A percentile compares a stretch with the other conserved stretches of the same genome.
These are phyloP conservation scores for Helianthus annuus DNA, from an alignment of 129 eudicot species.

Conservation along the genomic window DNA sequence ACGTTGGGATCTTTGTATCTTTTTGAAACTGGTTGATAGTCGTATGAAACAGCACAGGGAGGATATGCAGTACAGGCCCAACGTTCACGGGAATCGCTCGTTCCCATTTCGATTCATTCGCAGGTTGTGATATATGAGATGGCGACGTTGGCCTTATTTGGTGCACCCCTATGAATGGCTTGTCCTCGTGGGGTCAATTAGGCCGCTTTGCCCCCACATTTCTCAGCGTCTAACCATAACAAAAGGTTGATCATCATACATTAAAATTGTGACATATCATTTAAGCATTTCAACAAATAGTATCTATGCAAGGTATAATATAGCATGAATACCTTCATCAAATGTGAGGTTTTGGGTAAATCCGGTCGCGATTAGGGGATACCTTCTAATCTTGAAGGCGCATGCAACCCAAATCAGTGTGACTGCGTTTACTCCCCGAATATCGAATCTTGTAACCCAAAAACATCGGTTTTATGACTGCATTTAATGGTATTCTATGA, in stretches of 20 bases:
- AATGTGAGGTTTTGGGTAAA: constrained; percentile 64
- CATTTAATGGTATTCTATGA: too few species aligned
- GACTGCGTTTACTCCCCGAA: constrained; percentile 54
- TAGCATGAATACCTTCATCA: constrained; percentile 59
- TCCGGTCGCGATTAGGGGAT: constrained; percentile 56
- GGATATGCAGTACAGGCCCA: constrained; percentile 63
- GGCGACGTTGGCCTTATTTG: constrained; percentile 53
- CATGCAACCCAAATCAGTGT: constrained; percentile 48
- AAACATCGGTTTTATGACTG: constrained; percentile 51
- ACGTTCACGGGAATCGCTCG: constrained; percentile 56
- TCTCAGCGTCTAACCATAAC: constrained; percentile 61
- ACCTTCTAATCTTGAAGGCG: constrained; percentile 56
- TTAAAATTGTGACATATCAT: too few species aligned
- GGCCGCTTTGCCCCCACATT: constrained; percentile 73
- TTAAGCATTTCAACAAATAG: too few species aligned
- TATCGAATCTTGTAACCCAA: constrained; percentile 55
- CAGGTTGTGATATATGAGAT: constrained; percentile 54
- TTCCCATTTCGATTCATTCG: constrained; percentile 58
- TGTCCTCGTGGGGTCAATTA: constrained; percentile 61
- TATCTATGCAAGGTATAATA: constrained; percentile 2
- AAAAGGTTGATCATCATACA: constrained; percentile 17
- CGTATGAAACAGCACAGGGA: constrained; percentile 60
- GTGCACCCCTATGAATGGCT: constrained; percentile 46
- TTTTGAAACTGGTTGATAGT: constrained; percentile 53
- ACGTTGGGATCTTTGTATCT: constrained; percentile 59